Conservation (phyloP, 495 filamentous ascomycete species). For the Amphirosellinia nigrospora region DNA sequence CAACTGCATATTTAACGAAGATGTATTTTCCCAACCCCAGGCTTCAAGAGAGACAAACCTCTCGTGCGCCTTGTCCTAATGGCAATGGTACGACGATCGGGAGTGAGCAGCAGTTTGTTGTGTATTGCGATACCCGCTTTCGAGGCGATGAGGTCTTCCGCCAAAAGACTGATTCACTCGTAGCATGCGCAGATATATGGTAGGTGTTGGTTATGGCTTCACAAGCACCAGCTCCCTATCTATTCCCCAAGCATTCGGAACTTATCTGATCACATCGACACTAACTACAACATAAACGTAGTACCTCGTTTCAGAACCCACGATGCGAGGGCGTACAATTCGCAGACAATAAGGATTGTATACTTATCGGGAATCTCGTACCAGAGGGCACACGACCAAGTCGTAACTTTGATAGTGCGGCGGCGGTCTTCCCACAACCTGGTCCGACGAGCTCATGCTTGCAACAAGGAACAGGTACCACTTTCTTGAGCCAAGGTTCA, state of each 20-base stretch:
- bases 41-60: conserved; percentile 8
- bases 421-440: conserved; percentile 38
- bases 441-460: conserved; percentile 38
- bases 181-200: conserved; percentile 40
- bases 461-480: conserved; percentile 26
- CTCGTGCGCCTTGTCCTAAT: conserved; percentile 36
- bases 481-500: neutral
- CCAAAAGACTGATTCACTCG: conserved; percentile 36
- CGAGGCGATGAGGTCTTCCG: conserved; percentile 35
- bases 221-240: neutral
- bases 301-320: conserved; percentile 32
- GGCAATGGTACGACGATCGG: conserved; percentile 44
- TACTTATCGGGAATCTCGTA: conserved; percentile 31
- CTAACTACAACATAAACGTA: conserved; percentile 8
- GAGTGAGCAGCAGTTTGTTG: conserved; percentile 38
- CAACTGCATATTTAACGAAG: neutral
- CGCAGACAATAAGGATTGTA: conserved; percentile 30
- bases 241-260: neutral
- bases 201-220: conserved; percentile 28
- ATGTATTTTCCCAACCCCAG: neutral
- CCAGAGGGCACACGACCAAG: conserved; percentile 27
- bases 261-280: neutral
- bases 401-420: conserved; percentile 38
- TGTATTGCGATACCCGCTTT: conserved; percentile 42
- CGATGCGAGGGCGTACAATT: conserved; percentile 43